Conservation (phyloP, 495 filamentous ascomycete genomes). For the Cudoniella acicularis region DNA sequence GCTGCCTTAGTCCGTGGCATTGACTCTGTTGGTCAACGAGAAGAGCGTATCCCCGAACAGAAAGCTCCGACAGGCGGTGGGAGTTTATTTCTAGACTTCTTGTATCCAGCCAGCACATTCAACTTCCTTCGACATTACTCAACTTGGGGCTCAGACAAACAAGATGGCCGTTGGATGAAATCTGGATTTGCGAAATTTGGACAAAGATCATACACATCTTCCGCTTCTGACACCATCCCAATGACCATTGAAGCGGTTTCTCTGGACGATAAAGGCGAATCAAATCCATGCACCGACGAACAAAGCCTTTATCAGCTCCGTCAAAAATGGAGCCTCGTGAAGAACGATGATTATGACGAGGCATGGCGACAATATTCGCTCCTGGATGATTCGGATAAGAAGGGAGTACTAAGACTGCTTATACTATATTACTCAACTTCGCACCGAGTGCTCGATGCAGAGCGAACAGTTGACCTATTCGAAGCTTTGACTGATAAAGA, state of each 20-base stretch:
- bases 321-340: constrained; percentile 5
- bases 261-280: no score
- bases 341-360: constrained; percentile 20
- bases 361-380: constrained; percentile 30
- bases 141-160: constrained; percentile 12
- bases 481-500: constrained; percentile 18
- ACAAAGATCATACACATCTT: constrained; percentile 30
- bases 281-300: no score
- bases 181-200: constrained; percentile 24
- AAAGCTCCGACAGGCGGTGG: background rate
- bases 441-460: constrained; percentile 28
- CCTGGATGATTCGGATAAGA: constrained; percentile 12
- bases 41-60: background rate
- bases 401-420: constrained; percentile 12
- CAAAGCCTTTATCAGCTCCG: no score
- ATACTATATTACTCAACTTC: constrained; percentile 37
- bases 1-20: constrained; percentile 30
- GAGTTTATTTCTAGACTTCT: constrained; percentile 54
- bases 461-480: constrained; percentile 41
- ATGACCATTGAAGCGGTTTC: constrained; percentile 1
- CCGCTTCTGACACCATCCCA: constrained; percentile 14
- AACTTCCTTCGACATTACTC: constrained; percentile 40
- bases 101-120: constrained; percentile 54
- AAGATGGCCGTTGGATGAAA: constrained; percentile 20
- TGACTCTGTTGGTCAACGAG: background rate